Percentiles rank a stretch among this genome's conserved stretches.
phyloP scores from a whole-genome alignment of 129 eudicot species.

The Solidago caesia region DNA sequence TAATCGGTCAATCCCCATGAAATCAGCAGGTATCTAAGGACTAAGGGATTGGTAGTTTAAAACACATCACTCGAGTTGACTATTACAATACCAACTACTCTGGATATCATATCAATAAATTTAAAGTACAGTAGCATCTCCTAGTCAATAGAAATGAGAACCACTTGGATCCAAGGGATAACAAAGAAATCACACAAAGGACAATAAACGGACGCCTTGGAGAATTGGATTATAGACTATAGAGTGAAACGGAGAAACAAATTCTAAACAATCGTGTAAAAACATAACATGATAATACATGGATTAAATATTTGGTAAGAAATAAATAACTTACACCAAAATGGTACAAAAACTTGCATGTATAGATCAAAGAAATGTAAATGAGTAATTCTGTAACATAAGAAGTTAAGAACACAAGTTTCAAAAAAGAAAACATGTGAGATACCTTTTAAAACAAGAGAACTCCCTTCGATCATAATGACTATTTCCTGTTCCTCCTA shows the following conservation, averaged over 20 bases:
- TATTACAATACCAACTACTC: neutral
- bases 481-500: conserved; percentile 58
- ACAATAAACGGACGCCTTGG: neutral
- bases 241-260: neutral
- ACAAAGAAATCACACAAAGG: neutral
- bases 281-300: neutral
- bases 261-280: neutral
- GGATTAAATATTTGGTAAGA: neutral
- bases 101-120: neutral
- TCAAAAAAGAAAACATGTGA: conserved; percentile 2
- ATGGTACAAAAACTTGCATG: neutral
- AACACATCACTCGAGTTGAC: neutral
- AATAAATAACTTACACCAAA: neutral
- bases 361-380: neutral
- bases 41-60: neutral
- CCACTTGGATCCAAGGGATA: neutral
- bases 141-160: neutral
- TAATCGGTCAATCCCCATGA: neutral
- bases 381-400: neutral
- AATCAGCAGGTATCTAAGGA: neutral
- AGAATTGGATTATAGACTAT: neutral
- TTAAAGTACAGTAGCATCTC: neutral
- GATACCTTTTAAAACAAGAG: conserved; percentile 1
- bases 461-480: neutral
- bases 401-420: neutral